Evolutionary conservation across 2,329 filamentous ascomycete genomes (phyloP).

Genomic region (Ophiostoma himal-ulmi): DNA sequence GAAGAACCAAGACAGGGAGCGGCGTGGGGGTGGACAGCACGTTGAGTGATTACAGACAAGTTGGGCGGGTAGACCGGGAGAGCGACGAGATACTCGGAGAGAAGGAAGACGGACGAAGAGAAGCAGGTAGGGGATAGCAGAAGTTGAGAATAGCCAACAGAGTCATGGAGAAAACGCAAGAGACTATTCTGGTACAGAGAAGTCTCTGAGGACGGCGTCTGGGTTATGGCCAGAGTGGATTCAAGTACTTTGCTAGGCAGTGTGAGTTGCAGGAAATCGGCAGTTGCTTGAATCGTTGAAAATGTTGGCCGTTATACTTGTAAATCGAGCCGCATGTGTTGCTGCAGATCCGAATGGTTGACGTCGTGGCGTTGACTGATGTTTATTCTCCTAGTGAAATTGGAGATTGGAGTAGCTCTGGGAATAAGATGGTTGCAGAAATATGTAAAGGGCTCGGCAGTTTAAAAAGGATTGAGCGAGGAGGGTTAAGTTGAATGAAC

Average conservation of each 20-base stretch:
- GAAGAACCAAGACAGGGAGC: too few species aligned
- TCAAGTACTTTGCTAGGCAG: too few species aligned
- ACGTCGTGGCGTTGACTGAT: neutral
- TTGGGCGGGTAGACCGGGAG: neutral
- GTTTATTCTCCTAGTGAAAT: neutral
- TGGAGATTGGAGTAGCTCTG: slow-evolving; percentile 18
- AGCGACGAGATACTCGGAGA: neutral
- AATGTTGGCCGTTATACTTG: neutral
- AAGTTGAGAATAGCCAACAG: neutral
- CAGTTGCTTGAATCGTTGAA: neutral
- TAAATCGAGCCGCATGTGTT: neutral
- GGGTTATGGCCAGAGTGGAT: neutral
- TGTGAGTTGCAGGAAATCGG: too few species aligned
- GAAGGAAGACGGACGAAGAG: neutral
- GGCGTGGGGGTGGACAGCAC: neutral
- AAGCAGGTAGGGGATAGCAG: neutral
- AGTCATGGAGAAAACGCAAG: neutral
- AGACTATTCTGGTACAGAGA: neutral
- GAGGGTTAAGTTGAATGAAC: neutral
- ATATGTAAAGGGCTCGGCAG: neutral
- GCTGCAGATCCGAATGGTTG: slow-evolving; percentile 1
- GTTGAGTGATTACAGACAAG: neutral
- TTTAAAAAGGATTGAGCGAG: neutral
- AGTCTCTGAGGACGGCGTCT: neutral
- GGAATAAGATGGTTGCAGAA: slow-evolving; percentile 16